A percentile compares a stretch with the other conserved stretches of the same genome.
Conservation (phyloP, 1,284 basidiomycete genomes). For the Coniferiporia sulphurascens region DNA sequence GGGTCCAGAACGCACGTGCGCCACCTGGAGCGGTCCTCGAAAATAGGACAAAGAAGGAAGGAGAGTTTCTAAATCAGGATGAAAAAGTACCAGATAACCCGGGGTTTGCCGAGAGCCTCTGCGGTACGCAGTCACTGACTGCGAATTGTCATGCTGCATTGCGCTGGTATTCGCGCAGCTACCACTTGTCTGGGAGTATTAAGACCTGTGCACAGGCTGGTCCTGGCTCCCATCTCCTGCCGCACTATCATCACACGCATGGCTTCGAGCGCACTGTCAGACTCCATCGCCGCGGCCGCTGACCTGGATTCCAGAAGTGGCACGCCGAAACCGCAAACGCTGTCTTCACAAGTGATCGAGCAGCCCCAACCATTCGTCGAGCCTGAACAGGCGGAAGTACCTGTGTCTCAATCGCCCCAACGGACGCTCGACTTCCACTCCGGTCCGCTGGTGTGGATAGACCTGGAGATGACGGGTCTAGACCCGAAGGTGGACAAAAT, state of each 20-base stretch:
- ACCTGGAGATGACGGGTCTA: conserved; percentile 84
- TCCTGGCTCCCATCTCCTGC: background rate
- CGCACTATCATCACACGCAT: background rate
- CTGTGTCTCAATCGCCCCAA: background rate
- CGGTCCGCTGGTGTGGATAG: conserved; percentile 83
- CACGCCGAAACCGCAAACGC: background rate
- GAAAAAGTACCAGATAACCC: background rate
- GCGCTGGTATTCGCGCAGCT: background rate
- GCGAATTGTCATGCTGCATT: too few relatives aligned
- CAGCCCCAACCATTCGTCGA: too few relatives aligned
- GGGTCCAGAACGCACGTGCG: too few relatives aligned
- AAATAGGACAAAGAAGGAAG: background rate
- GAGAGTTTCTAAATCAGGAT: background rate
- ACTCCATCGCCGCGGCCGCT: background rate
- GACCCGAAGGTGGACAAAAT: conserved; percentile 63
- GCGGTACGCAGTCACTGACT: background rate
- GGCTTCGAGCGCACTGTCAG: background rate
- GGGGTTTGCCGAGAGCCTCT: too few relatives aligned
- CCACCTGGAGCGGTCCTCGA: background rate
- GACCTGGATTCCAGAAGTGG: background rate
- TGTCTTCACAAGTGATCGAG: background rate
- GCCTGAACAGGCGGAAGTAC: too few relatives aligned
- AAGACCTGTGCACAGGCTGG: background rate
- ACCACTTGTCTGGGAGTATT: background rate
- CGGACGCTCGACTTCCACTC: conserved; percentile 39